phyloP scores from a whole-genome alignment of 192 early-diverging fungal species.

The Podila minutissima region DNA sequence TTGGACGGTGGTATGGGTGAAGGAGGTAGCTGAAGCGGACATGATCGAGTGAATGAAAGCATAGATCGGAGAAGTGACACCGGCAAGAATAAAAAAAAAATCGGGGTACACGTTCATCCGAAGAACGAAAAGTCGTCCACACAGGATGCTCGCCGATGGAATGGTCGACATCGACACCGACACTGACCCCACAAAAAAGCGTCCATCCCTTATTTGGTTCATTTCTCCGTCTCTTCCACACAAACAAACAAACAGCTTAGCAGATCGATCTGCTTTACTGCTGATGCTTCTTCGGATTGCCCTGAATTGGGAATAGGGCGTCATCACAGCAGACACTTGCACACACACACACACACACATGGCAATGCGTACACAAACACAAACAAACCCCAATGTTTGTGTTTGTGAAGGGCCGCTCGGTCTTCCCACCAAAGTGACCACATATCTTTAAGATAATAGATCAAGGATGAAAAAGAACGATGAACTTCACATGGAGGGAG shows the following conservation, averaged over 20 bases:
- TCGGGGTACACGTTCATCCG: too few species aligned
- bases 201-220: too few species aligned
- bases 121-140: slow-evolving; percentile 4
- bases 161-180: neutral
- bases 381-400: too few species aligned
- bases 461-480: too few species aligned
- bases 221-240: too few species aligned
- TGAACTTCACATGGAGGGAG: slow-evolving; percentile 20
- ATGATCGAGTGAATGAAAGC: neutral
- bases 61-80: slow-evolving; percentile 9
- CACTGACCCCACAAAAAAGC: neutral
- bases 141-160: slow-evolving; percentile 32
- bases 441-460: too few species aligned
- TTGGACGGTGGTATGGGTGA: neutral
- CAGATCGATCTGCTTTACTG: slow-evolving; percentile 3
- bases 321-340: neutral
- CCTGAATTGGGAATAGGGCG: slow-evolving; percentile 24
- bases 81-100: too few species aligned
- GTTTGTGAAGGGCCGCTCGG: neutral
- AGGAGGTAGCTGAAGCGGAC: neutral
- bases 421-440: neutral
- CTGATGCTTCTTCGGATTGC: slow-evolving; percentile 21
- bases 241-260: slow-evolving; percentile 2
- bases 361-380: neutral
- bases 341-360: neutral